Base-by-base conservation (phyloP, 2,329 filamentous ascomycete species). In the Penicillium sp. region DNA sequence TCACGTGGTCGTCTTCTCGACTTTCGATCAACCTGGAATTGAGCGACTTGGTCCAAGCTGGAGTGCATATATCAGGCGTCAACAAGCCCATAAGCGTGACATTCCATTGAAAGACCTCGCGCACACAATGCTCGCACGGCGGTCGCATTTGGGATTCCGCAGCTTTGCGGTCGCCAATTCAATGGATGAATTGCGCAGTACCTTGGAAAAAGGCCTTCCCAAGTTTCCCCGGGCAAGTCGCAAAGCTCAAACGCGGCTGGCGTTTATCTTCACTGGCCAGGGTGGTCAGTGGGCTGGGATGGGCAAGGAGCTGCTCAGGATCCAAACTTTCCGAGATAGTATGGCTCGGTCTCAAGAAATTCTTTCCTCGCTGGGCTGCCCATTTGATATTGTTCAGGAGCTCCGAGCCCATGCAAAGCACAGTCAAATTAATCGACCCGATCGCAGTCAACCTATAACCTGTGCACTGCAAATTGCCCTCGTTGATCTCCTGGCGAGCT, bases 201-300 rank as follows among this genome's bases (percentile, higher is more conserved):
- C 15, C n/a, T 51, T 58, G 31, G 50, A 57, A 1, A 63, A 58
- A 31, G 59, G 63, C 12, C 54, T 65, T 0, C 45, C 56, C 17
- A 64, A 62, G 7, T 63, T 63, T n/a, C 4, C 55, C 2, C 65
- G 63, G 7, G 60, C 63, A 14, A 60, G 45, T 48, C 62, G 65
- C n/a, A 61, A 62, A 31, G 58, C 58, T 4, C 52, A 61, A 8
- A 63, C 59, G 5, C 57, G 48, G 11, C 17, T 69, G 31, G 69
- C 60, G 1, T 72, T 72, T 51, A 60, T 80, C 0, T 80, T 80
- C 60, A 78, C 77, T 0, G 78, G 79, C 1, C 79, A 81, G 48
- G 78, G 79, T 31, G 77, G 76, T 2, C 78, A 80, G 48, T 80
- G 76, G 75, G 53, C 62, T 0, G 71, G 72, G 3, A 81, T 81